Base-by-base conservation (phyloP, 495 filamentous ascomycete genomes). In the Geoglossum glabrum region DNA sequence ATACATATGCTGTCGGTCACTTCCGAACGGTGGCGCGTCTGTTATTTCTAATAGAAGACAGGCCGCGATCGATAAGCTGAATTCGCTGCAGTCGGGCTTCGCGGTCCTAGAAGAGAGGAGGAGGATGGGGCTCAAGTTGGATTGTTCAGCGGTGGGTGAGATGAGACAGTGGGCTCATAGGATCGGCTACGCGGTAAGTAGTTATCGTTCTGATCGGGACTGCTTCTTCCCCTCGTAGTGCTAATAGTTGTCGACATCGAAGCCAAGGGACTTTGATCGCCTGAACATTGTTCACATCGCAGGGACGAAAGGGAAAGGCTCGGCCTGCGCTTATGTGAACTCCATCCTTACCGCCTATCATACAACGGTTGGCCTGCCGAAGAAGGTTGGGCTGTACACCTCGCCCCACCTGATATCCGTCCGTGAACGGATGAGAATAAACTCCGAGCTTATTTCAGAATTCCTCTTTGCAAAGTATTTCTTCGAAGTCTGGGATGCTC, bases 261-360 rank as follows among this genome's bases (percentile, higher is more conserved):
- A 52, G 49, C 49, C 49, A 7, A 9, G 2, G 7, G 61, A 65
- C 55, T 64, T 69, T 33, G 54, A 64, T 25, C 57, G 33, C 1
- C 57, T 69, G 26, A 69, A 66, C 51, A 57, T 68, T 38, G 68
- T 83, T 57, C 79, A 83, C 64, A 71, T 83, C 10, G 76, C 79
- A 9, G 79, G 79, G 8, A 82, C 79, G 6, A 83, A 81, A 55
- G 79, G 79, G 5, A 83, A 83, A 59, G 79, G 79, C 5, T 76
- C 73, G 27, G 73, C 76, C 0, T 72, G 72, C 49, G 71, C 75
- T 4, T 72, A 74, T 55, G 62, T 69, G 0, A 71, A 74, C 1
- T 67, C 69, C 0, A 71, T 79, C 55, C 64, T 80, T 0, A 21
- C 59, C 0, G 60, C 70, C 43, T 72, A 72, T 55, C 30, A 38